Percentiles rank a stretch among this genome's conserved stretches.
Conservation (phyloP, 2,329 filamentous ascomycete genomes). For the Penicillium sp. region DNA sequence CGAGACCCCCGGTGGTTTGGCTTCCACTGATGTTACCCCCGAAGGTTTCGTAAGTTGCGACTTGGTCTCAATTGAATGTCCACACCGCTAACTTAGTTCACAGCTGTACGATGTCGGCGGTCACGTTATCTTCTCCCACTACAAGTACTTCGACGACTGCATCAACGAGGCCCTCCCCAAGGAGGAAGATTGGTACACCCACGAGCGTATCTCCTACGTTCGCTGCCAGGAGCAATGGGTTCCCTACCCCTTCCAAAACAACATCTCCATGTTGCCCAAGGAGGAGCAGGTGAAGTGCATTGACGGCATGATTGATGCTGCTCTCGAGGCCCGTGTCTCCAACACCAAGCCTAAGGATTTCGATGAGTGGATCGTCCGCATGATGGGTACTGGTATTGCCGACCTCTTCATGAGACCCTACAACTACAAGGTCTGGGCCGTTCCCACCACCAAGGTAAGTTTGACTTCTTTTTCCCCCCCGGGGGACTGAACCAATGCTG, state of each 20-base stretch:
- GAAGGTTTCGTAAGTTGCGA: slow-evolving; percentile 86
- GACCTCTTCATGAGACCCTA: slow-evolving; percentile 98
- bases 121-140: slow-evolving; percentile 99
- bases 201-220: slow-evolving; percentile 98
- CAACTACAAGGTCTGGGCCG: slow-evolving; percentile 99
- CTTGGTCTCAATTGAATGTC: neutral
- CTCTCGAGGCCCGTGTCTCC: slow-evolving; percentile 79
- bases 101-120: slow-evolving; percentile 98
- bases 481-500: neutral
- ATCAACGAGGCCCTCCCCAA: slow-evolving; percentile 95
- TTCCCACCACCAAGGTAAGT: slow-evolving; percentile 89
- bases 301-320: slow-evolving; percentile 93
- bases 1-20: slow-evolving; percentile 90
- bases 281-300: slow-evolving; percentile 94
- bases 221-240: slow-evolving; percentile 97
- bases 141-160: slow-evolving; percentile 99
- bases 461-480: neutral
- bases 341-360: slow-evolving; percentile 95
- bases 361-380: slow-evolving; percentile 96
- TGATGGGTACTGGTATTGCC: slow-evolving; percentile 84
- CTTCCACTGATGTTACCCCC: slow-evolving; percentile 88
- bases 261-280: slow-evolving; percentile 97
- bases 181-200: slow-evolving; percentile 92
- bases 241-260: slow-evolving; percentile 99
- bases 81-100: slow-evolving; percentile 5